Conservation (phyloP, 2,329 filamentous ascomycete genomes). For the Fusarium verticillioides region DNA sequence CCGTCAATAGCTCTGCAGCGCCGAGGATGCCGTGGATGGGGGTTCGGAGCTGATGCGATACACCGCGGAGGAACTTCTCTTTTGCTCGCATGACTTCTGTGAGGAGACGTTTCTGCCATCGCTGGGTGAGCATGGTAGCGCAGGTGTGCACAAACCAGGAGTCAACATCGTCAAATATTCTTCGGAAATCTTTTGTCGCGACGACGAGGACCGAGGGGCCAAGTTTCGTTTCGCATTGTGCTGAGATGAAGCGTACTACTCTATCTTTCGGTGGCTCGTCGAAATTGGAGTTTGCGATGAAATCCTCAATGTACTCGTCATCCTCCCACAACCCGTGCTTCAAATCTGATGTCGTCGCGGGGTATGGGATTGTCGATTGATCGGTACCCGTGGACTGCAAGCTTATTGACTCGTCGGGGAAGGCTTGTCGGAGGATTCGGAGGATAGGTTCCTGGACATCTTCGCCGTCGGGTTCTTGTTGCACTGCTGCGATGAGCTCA, state of each 20-base stretch:
- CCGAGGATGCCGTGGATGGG: slow-evolving; percentile 60
- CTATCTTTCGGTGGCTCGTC: slow-evolving; percentile 40
- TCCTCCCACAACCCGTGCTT: slow-evolving; percentile 59
- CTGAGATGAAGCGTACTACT: slow-evolving; percentile 52
- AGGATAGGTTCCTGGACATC: slow-evolving; percentile 41
- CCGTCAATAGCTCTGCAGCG: slow-evolving; percentile 52
- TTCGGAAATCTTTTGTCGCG: slow-evolving; percentile 54
- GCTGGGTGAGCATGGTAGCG: slow-evolving; percentile 51
- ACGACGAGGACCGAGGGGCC: slow-evolving; percentile 51
- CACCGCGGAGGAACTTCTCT: slow-evolving; percentile 56
- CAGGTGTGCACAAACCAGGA: slow-evolving; percentile 57
- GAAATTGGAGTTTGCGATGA: slow-evolving; percentile 52
- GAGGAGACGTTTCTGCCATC: slow-evolving; percentile 52
- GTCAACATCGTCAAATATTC: slow-evolving; percentile 59
- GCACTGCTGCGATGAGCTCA: slow-evolving; percentile 47
- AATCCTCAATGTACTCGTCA: slow-evolving; percentile 51
- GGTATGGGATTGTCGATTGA: slow-evolving; percentile 41
- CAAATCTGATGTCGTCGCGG: slow-evolving; percentile 45
- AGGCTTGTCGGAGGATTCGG: slow-evolving; percentile 46
- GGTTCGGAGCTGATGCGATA: slow-evolving; percentile 60
- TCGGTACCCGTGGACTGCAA: slow-evolving; percentile 44
- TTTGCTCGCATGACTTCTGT: slow-evolving; percentile 56
- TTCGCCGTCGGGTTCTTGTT: slow-evolving; percentile 35
- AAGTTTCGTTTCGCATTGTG: slow-evolving; percentile 49
- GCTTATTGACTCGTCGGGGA: slow-evolving; percentile 48